A percentile compares a stretch with the other conserved stretches of the same genome.
Conservation (phyloP, 495 filamentous ascomycete genomes). For the Talaromyces wortmannii region DNA sequence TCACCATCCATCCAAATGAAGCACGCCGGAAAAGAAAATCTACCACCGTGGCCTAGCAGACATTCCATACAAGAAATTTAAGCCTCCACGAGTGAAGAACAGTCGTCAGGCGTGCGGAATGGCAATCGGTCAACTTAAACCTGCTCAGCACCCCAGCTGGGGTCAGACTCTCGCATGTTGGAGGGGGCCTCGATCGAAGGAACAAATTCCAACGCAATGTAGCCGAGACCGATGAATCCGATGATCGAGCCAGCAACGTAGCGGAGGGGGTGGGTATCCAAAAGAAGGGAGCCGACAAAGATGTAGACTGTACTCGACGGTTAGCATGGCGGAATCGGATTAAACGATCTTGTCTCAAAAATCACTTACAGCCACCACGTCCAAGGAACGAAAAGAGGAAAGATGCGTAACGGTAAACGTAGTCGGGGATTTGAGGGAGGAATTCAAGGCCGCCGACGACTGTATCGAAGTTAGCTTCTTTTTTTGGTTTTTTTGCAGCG, state of each 20-base stretch:
- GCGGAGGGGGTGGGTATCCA: slow-evolving; percentile 51
- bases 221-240: slow-evolving; percentile 69
- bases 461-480: slow-evolving; percentile 11
- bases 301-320: slow-evolving; percentile 69
- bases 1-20: not conserved
- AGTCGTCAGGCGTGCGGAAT: too few relatives aligned
- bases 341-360: not conserved
- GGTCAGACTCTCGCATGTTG: slow-evolving; percentile 93
- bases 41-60: too few relatives aligned
- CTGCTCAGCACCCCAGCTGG: slow-evolving; percentile 88
- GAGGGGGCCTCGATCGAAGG: slow-evolving; percentile 94
- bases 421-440: slow-evolving; percentile 76
- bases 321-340: slow-evolving; percentile 9
- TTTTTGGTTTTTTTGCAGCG: too few relatives aligned
- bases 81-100: too few relatives aligned
- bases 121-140: slow-evolving; percentile 42
- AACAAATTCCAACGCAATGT: slow-evolving; percentile 83
- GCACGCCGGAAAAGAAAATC: too few relatives aligned
- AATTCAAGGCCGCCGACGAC: slow-evolving; percentile 61
- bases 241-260: slow-evolving; percentile 65
- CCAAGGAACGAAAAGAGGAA: slow-evolving; percentile 98
- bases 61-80: too few relatives aligned
- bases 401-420: slow-evolving; percentile 85
- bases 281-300: slow-evolving; percentile 81
- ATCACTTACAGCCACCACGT: slow-evolving; percentile 80